phyloP scores from a whole-genome alignment of 176 grass and related monocot species.

The Cocos nucifera region DNA sequence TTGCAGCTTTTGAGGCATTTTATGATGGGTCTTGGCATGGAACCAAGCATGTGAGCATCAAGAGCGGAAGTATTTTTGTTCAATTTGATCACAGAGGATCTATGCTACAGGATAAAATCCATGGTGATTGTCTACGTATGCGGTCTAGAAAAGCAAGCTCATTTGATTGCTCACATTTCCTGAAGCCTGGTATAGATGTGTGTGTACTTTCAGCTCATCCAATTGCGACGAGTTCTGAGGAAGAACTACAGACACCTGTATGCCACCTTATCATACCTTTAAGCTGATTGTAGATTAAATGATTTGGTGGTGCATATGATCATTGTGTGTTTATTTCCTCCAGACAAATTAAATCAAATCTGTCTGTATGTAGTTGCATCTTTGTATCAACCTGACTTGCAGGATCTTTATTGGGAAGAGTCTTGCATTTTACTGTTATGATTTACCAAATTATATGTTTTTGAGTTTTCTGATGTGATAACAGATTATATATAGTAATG shows the following conservation, averaged over 20 bases:
- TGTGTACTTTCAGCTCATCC: conserved; percentile 38
- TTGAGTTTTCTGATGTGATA: too few species aligned
- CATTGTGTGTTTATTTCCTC: not conserved
- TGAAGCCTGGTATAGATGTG: conserved; percentile 50
- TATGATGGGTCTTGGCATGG: conserved; percentile 72
- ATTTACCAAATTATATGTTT: too few species aligned
- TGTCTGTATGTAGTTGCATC: too few species aligned
- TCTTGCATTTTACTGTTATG: too few species aligned
- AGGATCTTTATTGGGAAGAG: too few species aligned
- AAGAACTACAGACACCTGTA: conserved; percentile 37
- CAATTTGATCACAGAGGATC: conserved; percentile 26
- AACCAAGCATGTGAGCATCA: conserved; percentile 51
- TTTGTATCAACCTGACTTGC: too few species aligned
- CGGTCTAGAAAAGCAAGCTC: conserved; percentile 49
- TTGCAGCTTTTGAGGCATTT: conserved; percentile 75
- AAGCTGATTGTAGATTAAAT: not conserved
- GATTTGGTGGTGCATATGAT: not conserved
- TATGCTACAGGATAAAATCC: conserved; percentile 26
- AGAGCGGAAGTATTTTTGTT: conserved; percentile 38
- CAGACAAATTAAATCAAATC: too few species aligned
- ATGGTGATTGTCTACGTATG: conserved; percentile 46
- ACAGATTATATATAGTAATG: too few species aligned
- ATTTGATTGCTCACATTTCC: conserved; percentile 52
- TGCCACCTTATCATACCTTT: conserved; percentile 7
- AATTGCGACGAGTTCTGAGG: conserved; percentile 19